These are phyloP conservation scores for Fusarium sp. DNA, from an alignment of 2,329 filamentous ascomycete genomes.

Conservation along the genomic window DNA sequence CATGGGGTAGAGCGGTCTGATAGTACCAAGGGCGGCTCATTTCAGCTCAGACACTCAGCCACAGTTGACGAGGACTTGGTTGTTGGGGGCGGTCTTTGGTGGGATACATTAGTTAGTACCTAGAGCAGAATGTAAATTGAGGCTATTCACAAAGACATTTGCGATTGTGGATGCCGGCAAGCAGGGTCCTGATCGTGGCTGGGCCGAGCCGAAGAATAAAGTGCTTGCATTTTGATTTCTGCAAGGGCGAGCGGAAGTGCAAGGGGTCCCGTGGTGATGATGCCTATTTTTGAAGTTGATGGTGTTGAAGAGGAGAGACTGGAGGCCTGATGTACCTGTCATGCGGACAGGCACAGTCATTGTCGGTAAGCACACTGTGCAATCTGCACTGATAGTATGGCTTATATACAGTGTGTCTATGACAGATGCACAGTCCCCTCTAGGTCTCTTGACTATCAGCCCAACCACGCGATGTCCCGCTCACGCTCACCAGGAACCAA, in stretches of 20 bases:
- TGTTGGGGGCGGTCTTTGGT: neutral
- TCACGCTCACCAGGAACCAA: constrained; percentile 31
- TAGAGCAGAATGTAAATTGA: neutral
- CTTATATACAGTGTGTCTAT: rapidly evolving
- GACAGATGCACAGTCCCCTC: neutral
- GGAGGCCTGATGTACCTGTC: constrained; percentile 25
- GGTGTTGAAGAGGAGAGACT: constrained; percentile 17
- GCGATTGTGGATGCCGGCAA: neutral
- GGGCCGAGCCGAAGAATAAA: constrained; percentile 18
- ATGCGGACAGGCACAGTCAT: constrained; percentile 7
- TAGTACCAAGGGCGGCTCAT: neutral
- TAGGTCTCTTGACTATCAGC: constrained; percentile 34
- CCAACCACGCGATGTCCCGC: constrained; percentile 30
- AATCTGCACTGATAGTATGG: rapidly evolving
- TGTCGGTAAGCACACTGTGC: neutral
- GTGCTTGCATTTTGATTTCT: constrained; percentile 11
- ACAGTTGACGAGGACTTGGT: neutral
- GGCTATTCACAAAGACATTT: constrained; percentile 12
- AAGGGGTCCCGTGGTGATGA: constrained; percentile 35
- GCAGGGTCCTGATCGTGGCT: neutral
- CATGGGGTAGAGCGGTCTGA: constrained; percentile 30
- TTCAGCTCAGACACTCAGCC: neutral
- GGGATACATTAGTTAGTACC: neutral
- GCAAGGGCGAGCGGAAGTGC: constrained; percentile 18
- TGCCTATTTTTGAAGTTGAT: constrained; percentile 21